Conservation (phyloP, 495 filamentous ascomycete species). For the Aspergillus sclerotioniger region DNA sequence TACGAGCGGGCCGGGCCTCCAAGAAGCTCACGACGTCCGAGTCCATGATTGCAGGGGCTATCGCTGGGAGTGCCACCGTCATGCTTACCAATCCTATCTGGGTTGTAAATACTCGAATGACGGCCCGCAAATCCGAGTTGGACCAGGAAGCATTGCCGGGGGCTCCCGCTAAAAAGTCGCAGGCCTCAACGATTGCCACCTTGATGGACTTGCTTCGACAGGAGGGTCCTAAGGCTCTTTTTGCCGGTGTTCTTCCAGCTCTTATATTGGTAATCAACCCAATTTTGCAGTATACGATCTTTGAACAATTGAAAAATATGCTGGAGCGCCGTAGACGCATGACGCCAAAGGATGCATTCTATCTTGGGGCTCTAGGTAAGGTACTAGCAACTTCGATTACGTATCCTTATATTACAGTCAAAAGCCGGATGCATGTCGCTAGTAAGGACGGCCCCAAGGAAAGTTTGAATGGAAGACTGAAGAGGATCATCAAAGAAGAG, state of each 20-base stretch:
- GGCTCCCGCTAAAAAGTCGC: constrained; percentile 40
- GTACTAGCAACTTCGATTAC: constrained; percentile 89
- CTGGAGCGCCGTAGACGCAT: constrained; percentile 66
- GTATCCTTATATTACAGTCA: constrained; percentile 98
- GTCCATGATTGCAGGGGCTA: constrained; percentile 90
- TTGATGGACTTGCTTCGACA: constrained; percentile 70
- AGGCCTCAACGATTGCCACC: constrained; percentile 73
- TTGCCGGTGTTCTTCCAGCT: constrained; percentile 89
- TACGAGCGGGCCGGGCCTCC: constrained; percentile 68
- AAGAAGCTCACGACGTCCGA: constrained; percentile 86
- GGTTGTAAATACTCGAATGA: constrained; percentile 99
- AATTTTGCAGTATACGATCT: constrained; percentile 97
- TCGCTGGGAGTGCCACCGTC: constrained; percentile 91
- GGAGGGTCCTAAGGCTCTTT: constrained; percentile 80
- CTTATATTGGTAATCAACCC: constrained; percentile 95
- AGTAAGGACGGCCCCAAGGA: constrained; percentile 63
- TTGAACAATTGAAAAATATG: constrained; percentile 89
- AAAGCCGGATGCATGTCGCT: constrained; percentile 94
- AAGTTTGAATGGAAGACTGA: constrained; percentile 70
- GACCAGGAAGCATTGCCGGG: constrained; percentile 55
- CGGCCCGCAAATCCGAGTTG: constrained; percentile 67
- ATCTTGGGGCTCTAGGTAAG: constrained; percentile 91
- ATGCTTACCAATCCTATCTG: constrained; percentile 97
- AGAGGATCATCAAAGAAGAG: constrained; percentile 78
- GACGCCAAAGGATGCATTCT: constrained; percentile 82